These are phyloP conservation scores for Kazachstania sp. DNA, from an alignment of 1,139 yeast species.

Conservation along the genomic window DNA sequence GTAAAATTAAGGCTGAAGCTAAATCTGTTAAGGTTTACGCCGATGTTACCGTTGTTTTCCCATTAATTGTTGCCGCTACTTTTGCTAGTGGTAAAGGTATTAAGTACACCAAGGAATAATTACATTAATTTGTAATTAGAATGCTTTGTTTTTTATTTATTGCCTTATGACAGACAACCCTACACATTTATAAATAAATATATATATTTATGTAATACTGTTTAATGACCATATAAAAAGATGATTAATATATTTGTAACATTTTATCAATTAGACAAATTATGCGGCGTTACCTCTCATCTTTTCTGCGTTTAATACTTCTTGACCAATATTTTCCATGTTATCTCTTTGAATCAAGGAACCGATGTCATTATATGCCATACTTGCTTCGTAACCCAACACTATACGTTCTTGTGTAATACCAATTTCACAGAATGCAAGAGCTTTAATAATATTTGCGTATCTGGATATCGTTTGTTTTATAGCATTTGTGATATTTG, in stretches of 20 bases:
- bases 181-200: background rate
- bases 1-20: slow-evolving; percentile 93
- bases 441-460: slow-evolving; percentile 71
- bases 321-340: slow-evolving; percentile 66
- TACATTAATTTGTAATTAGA: background rate
- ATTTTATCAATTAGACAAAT: background rate
- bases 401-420: slow-evolving; percentile 73
- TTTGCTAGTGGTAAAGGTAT: slow-evolving; percentile 54
- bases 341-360: slow-evolving; percentile 64
- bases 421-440: slow-evolving; percentile 76
- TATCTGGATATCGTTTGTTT: slow-evolving; percentile 77
- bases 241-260: background rate
- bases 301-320: slow-evolving; percentile 60
- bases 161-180: too few relatives aligned
- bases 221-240: background rate
- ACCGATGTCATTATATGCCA: slow-evolving; percentile 68
- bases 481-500: slow-evolving; percentile 45
- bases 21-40: slow-evolving; percentile 85
- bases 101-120: slow-evolving; percentile 4
- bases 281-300: slow-evolving; percentile 46
- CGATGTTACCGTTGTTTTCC: slow-evolving; percentile 93
- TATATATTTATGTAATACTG: background rate
- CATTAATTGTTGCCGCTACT: slow-evolving; percentile 94
- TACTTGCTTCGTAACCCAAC: slow-evolving; percentile 83
- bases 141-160: background rate